phyloP scores from a whole-genome alignment of 208 protist genomes.

The Porcisia hertigi region DNA sequence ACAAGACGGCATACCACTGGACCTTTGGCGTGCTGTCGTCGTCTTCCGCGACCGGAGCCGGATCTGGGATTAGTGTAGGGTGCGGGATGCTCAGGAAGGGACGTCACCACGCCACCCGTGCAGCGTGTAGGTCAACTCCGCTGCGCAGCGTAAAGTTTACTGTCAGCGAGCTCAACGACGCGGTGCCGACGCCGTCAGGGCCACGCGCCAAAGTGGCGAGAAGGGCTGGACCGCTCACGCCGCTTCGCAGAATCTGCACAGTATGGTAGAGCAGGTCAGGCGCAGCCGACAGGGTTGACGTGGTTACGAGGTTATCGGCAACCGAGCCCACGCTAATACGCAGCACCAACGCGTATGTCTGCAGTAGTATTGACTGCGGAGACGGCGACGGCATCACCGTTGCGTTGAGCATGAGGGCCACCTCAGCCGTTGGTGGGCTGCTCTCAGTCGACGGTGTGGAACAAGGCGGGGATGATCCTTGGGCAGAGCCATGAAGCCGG shows the following conservation, averaged over 20 bases:
- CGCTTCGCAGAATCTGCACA: conserved; percentile 34
- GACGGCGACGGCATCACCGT: not conserved
- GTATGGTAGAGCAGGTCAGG: conserved; percentile 52
- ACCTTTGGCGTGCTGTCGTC: conserved; percentile 45
- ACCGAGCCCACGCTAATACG: conserved; percentile 33
- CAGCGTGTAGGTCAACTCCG: conserved; percentile 45
- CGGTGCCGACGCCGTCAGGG: not conserved
- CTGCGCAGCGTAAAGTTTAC: conserved; percentile 67
- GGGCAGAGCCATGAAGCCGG: conserved; percentile 15
- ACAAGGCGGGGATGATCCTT: not conserved
- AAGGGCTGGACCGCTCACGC: conserved; percentile 31
- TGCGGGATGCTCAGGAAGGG: conserved; percentile 51
- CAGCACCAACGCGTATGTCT: conserved; percentile 50
- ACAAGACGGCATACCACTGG: conserved; percentile 48
- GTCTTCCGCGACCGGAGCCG: conserved; percentile 36
- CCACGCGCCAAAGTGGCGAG: conserved; percentile 18
- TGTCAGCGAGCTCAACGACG: conserved; percentile 28
- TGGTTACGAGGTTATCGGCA: conserved; percentile 20
- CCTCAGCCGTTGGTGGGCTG: not conserved
- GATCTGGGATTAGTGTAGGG: conserved; percentile 25
- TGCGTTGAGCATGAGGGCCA: not conserved
- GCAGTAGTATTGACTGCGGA: conserved; percentile 5
- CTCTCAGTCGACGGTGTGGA: not conserved
- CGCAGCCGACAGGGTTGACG: conserved; percentile 25
- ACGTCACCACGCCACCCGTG: conserved; percentile 45